A percentile compares a stretch with the other conserved stretches of the same genome.
phyloP scores from a whole-genome alignment of 306 rosid species.

The Glycine tomentella region DNA sequence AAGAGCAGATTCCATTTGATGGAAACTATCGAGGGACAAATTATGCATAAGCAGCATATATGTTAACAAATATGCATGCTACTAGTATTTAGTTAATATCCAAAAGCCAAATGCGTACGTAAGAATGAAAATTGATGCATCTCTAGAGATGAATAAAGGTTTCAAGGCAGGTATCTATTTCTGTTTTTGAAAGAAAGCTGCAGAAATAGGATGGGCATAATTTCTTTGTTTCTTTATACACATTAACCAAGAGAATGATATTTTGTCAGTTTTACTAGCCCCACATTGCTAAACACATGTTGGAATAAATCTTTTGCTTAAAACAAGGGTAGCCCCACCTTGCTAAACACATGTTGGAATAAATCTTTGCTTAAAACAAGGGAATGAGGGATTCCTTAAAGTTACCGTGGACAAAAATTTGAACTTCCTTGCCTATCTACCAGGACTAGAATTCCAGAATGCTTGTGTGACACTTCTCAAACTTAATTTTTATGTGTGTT shows the following conservation, averaged over 20 bases:
- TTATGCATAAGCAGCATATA: neutral
- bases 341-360: neutral
- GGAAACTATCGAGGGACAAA: neutral
- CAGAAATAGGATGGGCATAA: neutral
- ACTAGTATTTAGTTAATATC: constrained; percentile 15
- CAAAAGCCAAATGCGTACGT: neutral
- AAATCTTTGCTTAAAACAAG: constrained; percentile 35
- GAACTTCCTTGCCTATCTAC: constrained; percentile 35
- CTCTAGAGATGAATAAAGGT: neutral
- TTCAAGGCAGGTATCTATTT: constrained; percentile 42
- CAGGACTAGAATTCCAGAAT: constrained; percentile 46
- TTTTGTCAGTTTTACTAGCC: neutral
- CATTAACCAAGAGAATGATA: neutral
- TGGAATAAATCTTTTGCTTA: constrained; percentile 36
- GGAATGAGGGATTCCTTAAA: neutral
- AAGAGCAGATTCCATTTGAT: constrained; percentile 45
- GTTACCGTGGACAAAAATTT: neutral
- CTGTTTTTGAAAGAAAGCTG: constrained; percentile 23
- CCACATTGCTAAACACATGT: neutral
- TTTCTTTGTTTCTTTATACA: constrained; percentile 33
- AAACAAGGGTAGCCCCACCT: too few relatives aligned
- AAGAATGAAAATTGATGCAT: neutral
- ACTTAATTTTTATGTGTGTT: neutral
- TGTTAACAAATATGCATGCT: neutral
- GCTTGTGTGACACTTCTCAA: neutral